Evolutionary conservation across 352 stramenopile genomes (phyloP), one percentile per base, ranked within the genome.

Genomic region (Pythium pyrilobum): DNA sequence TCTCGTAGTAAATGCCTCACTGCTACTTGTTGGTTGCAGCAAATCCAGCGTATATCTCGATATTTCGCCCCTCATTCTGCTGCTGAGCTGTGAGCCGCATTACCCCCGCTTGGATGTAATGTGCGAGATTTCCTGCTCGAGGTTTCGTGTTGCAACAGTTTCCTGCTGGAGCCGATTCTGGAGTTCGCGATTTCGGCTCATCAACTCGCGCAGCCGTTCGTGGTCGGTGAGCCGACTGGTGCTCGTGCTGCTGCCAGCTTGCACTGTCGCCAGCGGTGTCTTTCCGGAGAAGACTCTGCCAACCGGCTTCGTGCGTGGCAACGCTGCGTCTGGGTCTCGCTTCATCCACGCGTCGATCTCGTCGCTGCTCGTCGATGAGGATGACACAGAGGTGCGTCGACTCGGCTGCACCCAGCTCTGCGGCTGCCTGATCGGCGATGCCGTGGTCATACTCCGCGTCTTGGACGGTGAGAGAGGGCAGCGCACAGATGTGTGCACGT

Each of bases 171-270:
- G 67, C 23, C 78, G 74, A 34, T 81, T 77, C 52, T 93, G 78
- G 10, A 93, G 58, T 36, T 89, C 80, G 15, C 78, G 80, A 59
- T 93, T 93, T 20, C 80, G 71, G 16, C 54, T 86, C 77, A 91
- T 90, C 16, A 93, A 65, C 40, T 72, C 67, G 3, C 80, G 78
- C 18, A 93, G 59, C 16, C 78, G 71, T 24, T 87, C 79, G 50
- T 91, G 81, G 34, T 91, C 80, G 23, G 36, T 59, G 3, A 65
- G 25, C 44, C 62, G 62, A 16, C 51, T 65, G 6, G 36, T 33
- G 5, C 7, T 38, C 23, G 7, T 21, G 38, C 21, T 52, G 18
- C 5, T 41, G 16, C n/a, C n/a, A n/a, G n/a, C n/a, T n/a, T n/a
- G n/a, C n/a, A n/a, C n/a, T n/a, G n/a, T n/a, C n/a, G n/a, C n/a